These are phyloP conservation scores for Zelopaecilomyces penicillatus DNA, from an alignment of 2,329 filamentous ascomycete genomes.

Conservation along the genomic window DNA sequence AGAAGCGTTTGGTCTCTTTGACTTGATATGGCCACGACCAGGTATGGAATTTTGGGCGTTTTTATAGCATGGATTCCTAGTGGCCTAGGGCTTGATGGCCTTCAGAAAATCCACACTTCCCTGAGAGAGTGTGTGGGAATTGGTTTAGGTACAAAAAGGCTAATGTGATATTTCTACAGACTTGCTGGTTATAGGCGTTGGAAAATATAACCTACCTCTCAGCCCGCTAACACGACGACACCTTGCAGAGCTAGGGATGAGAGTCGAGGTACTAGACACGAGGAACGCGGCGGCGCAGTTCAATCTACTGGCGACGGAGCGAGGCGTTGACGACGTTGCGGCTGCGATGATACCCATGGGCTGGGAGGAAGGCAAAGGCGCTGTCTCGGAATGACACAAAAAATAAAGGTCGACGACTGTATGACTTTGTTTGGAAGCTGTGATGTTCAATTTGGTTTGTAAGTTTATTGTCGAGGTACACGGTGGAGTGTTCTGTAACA, in stretches of 20 bases:
- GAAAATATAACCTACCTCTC: slow-evolving; percentile 65
- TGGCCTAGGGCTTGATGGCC: background rate
- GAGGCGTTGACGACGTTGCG: slow-evolving; percentile 76
- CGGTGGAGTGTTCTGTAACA: background rate
- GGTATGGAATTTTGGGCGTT: slow-evolving; percentile 44
- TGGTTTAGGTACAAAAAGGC: background rate
- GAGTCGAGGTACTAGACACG: slow-evolving; percentile 84
- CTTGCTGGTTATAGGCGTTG: slow-evolving; percentile 81
- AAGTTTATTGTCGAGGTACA: background rate
- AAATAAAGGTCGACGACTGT: background rate
- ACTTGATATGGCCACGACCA: slow-evolving; percentile 78
- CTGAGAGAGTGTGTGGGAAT: background rate
- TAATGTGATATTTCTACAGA: slow-evolving; percentile 40
- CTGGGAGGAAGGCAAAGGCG: slow-evolving; percentile 53
- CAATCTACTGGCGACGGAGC: slow-evolving; percentile 89
- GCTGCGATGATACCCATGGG: slow-evolving; percentile 82
- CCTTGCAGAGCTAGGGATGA: slow-evolving; percentile 71
- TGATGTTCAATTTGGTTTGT: background rate
- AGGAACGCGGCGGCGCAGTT: slow-evolving; percentile 91
- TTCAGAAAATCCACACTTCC: background rate
- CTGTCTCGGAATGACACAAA: background rate
- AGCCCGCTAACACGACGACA: slow-evolving; percentile 64
- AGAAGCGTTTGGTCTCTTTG: slow-evolving; percentile 66
- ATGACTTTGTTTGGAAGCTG: background rate
- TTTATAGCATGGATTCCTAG: background rate